phyloP scores from a whole-genome alignment of 305 asterid species.

The Fraxinus sp. region DNA sequence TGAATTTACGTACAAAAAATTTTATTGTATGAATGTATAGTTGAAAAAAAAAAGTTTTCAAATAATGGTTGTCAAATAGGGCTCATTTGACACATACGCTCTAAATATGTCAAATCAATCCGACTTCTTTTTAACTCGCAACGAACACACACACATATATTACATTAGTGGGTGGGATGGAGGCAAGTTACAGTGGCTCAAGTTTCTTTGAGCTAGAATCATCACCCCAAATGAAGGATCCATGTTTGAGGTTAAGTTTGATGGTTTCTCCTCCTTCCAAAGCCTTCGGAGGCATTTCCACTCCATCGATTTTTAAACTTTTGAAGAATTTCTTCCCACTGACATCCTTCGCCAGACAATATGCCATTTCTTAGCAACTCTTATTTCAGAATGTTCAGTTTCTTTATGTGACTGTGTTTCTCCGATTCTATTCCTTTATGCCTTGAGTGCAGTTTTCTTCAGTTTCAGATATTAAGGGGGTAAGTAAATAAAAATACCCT shows the following conservation, averaged over 20 bases:
- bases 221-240: neutral
- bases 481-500: neutral
- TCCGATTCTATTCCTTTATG: neutral
- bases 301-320: conserved; percentile 58
- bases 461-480: neutral
- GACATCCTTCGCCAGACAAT: conserved; percentile 47
- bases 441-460: neutral
- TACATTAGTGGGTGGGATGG: neutral
- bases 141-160: neutral
- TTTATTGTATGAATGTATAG: no score
- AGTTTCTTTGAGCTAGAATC: neutral
- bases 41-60: no score
- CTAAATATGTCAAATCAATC: neutral
- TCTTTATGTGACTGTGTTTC: no score
- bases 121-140: neutral
- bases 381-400: conserved; percentile 78
- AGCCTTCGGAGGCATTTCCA: conserved; percentile 71
- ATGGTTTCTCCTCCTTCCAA: conserved; percentile 74
- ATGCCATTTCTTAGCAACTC: conserved; percentile 65
- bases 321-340: conserved; percentile 75
- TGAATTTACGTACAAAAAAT: no score
- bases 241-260: conserved; percentile 25
- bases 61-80: no score
- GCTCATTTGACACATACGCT: no score
- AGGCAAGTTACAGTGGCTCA: neutral